These are phyloP conservation scores for Anthracocystis panici-leucophaei DNA, from an alignment of 1,284 basidiomycete species.

Conservation along the genomic window DNA sequence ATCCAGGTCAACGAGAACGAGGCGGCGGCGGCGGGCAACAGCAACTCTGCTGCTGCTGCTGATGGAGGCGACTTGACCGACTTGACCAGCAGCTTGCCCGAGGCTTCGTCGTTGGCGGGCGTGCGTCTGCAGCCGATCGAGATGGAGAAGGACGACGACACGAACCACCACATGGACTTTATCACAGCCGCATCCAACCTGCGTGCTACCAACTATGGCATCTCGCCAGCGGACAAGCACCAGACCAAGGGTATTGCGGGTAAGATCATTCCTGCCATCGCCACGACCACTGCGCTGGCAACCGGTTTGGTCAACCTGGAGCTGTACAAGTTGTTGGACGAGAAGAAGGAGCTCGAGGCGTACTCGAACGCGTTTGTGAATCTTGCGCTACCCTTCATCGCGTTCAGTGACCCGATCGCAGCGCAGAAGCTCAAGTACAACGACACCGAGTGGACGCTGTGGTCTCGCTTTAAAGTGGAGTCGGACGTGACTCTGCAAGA, in stretches of 20 bases:
- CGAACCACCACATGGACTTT: slow-evolving; percentile 98
- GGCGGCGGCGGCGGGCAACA: slow-evolving; percentile 73
- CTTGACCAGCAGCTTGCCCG: slow-evolving; percentile 61
- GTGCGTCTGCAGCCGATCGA: slow-evolving; percentile 94
- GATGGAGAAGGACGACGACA: slow-evolving; percentile 99
- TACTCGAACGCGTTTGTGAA: slow-evolving; percentile 98
- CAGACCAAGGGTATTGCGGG: slow-evolving; percentile 98
- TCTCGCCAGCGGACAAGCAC: slow-evolving; percentile 88
- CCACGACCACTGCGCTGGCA: slow-evolving; percentile 95
- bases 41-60: slow-evolving; percentile 25
- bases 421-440: slow-evolving; percentile 73
- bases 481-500: slow-evolving; percentile 89
- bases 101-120: slow-evolving; percentile 80
- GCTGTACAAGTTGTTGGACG: slow-evolving; percentile 93
- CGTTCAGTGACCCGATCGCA: slow-evolving; percentile 96
- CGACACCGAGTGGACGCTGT: slow-evolving; percentile 93
- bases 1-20: slow-evolving; percentile 96
- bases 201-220: slow-evolving; percentile 94
- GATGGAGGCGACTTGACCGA: slow-evolving; percentile 60
- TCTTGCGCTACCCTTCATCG: slow-evolving; percentile 97
- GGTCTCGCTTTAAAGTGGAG: slow-evolving; percentile 91
- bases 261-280: slow-evolving; percentile 99
- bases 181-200: slow-evolving; percentile 98
- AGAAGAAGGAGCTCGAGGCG: slow-evolving; percentile 89
- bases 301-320: slow-evolving; percentile 96